phyloP scores from a whole-genome alignment of 257 asterid species.

The Catharanthus roseus region DNA sequence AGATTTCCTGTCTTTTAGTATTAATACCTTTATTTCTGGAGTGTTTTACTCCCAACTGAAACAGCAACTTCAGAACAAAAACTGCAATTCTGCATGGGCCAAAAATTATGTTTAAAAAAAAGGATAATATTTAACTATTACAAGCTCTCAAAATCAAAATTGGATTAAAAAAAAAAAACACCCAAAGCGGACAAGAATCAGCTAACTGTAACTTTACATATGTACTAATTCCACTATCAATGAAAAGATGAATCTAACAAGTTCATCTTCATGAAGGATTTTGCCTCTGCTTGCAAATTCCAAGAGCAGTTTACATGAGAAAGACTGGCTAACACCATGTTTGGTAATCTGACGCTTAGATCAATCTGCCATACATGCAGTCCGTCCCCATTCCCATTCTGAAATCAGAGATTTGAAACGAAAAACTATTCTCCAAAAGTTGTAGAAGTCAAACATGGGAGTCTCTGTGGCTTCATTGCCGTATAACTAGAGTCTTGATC shows the following conservation, averaged over 20 bases:
- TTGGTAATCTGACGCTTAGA: neutral
- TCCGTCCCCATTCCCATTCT: neutral
- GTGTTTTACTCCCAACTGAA: neutral
- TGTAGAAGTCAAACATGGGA: conserved; percentile 11
- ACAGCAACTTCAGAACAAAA: neutral
- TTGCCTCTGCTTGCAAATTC: neutral
- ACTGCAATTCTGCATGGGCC: neutral
- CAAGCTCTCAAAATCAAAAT: neutral
- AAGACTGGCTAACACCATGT: neutral
- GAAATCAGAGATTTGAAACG: neutral
- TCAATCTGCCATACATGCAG: neutral
- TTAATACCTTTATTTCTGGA: no score
- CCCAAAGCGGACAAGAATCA: neutral
- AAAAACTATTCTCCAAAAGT: neutral
- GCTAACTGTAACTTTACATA: neutral
- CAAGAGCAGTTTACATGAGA: neutral
- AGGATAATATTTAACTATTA: neutral
- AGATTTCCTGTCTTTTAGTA: no score
- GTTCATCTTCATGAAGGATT: neutral
- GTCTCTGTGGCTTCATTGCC: conserved; percentile 21
- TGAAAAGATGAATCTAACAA: neutral
- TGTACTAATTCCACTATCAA: conserved; percentile 12
- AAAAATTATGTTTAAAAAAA: neutral
- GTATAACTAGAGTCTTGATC: conserved; percentile 8
- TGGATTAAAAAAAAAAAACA: no score